Base-by-base conservation (phyloP, 257 asterid species). In the Ocimum tenuiflorum region DNA sequence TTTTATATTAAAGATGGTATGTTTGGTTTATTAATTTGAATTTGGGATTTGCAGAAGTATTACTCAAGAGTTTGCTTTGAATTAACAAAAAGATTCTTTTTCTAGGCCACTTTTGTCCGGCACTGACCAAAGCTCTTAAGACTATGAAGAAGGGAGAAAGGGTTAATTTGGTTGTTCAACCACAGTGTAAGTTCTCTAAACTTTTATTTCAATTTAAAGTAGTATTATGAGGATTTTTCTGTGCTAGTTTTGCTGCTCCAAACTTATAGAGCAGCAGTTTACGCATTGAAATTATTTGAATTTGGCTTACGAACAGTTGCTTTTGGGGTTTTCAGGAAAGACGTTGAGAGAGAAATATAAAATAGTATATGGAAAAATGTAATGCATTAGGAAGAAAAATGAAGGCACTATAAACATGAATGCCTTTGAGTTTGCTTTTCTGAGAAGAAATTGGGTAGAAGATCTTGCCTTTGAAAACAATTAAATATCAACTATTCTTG, bases 121-220 rank as follows among this genome's bases (percentile, higher is more conserved):
- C 90, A 63, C 63, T 87, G 70, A 69, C 87, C 39, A 87, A 72
- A 77, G 92, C 85, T 41, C 65, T 87, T 70, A 85, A 83, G 78
- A 85, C 95, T 64, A 87, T 87, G 95, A 85, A 63, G 82, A 80
- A 31, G 70, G 83, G 88, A 27, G 95, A 87, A 83, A 83, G 69
- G 75, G 92, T 55, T 68, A 74, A 76, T 73, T 70, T 87, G 71
- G 47, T 75, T 71, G 80, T 87, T 70, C 85, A 83, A 77, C 88
- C 88, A 45, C 82, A 75, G 19, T 87, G 92, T 87, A 78, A 11
- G 84, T 69, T 60, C 68, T 24, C 45, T 10, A 3, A n/a, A 51
- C 68, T 31, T 8, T 11, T 42, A 13, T 22, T 42, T 42, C 38
- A 10, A 71, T 54, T 53, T 19, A 17, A n/a, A 57, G 7, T 35